Conservation (phyloP, 83 land plant genomes). For the Picea mariana region DNA sequence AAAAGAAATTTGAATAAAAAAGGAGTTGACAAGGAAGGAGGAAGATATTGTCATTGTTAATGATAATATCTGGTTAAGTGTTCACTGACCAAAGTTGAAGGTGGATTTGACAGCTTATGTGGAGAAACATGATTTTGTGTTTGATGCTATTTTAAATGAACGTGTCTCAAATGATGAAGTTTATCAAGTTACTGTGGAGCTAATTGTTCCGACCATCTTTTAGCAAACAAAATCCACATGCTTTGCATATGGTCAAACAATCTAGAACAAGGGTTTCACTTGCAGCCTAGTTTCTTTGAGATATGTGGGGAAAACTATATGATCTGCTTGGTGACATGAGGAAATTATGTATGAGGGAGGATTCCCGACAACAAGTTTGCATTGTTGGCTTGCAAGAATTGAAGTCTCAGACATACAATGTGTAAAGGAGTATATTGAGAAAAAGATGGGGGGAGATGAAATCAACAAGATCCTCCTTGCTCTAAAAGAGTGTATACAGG, state of each 20-base stretch:
- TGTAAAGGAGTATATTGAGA: no score
- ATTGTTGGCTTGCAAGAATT: no score
- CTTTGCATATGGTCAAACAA: slow-evolving; percentile 99
- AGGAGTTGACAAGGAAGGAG: no score
- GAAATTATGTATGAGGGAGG: slow-evolving; percentile 21
- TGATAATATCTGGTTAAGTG: no score
- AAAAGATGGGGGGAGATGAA: no score
- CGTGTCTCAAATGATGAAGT: slow-evolving; percentile 96
- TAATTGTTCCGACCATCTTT: slow-evolving; percentile 91
- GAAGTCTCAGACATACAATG: no score
- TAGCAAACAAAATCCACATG: slow-evolving; percentile 96
- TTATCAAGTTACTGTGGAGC: slow-evolving; percentile 91
- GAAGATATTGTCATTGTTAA: no score
- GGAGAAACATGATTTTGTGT: slow-evolving; percentile 96
- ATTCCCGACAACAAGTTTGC: no score
- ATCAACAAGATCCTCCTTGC: no score
- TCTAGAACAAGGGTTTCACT: slow-evolving; percentile 72
- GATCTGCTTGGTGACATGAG: slow-evolving; percentile 97
- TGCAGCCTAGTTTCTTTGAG: slow-evolving; percentile 99
- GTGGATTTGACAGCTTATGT: slow-evolving; percentile 99
- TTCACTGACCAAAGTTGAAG: no score
- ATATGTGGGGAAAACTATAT: slow-evolving; percentile 96
- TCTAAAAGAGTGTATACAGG: no score
- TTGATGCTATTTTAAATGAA: slow-evolving; percentile 97
- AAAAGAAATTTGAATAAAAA: no score